Conservation (phyloP, 2,329 filamentous ascomycete genomes). For the Ophiostoma himal-ulmi region DNA sequence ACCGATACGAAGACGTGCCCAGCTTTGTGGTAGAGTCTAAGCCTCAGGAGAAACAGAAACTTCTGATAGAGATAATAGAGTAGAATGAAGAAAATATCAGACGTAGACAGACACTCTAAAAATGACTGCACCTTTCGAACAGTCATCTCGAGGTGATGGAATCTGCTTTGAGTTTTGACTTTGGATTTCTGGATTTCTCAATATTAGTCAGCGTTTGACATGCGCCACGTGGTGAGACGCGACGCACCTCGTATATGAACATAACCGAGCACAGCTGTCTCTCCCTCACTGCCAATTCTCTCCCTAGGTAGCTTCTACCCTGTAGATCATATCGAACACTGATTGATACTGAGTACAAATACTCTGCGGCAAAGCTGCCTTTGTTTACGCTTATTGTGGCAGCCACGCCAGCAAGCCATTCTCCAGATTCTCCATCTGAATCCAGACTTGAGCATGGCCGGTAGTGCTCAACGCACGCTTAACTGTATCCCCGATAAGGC, state of each 20-base stretch:
- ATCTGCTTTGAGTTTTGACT: too few species aligned
- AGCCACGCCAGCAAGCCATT: background rate
- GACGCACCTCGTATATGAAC: slow-evolving; percentile 19
- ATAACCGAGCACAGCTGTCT: slow-evolving; percentile 10
- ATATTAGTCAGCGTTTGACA: background rate
- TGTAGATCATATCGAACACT: background rate
- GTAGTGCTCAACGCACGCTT: background rate
- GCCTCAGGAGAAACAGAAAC: background rate
- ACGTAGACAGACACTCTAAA: background rate
- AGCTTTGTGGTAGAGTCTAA: slow-evolving; percentile 2
- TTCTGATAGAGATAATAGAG: background rate
- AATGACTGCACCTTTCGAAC: background rate
- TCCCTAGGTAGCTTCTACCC: background rate
- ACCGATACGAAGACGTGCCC: slow-evolving; percentile 2
- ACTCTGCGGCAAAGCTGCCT: background rate
- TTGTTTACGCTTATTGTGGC: background rate
- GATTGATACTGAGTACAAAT: background rate
- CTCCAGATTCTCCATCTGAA: background rate
- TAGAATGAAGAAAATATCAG: background rate
- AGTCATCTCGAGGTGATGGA: too few species aligned
- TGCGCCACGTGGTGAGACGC: background rate
- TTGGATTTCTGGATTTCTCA: background rate
- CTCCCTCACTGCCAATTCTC: background rate
- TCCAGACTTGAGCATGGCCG: background rate
- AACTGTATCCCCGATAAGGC: background rate